These are phyloP conservation scores for Apiospora arundinis DNA, from an alignment of 2,329 filamentous ascomycete genomes.

Conservation along the genomic window DNA sequence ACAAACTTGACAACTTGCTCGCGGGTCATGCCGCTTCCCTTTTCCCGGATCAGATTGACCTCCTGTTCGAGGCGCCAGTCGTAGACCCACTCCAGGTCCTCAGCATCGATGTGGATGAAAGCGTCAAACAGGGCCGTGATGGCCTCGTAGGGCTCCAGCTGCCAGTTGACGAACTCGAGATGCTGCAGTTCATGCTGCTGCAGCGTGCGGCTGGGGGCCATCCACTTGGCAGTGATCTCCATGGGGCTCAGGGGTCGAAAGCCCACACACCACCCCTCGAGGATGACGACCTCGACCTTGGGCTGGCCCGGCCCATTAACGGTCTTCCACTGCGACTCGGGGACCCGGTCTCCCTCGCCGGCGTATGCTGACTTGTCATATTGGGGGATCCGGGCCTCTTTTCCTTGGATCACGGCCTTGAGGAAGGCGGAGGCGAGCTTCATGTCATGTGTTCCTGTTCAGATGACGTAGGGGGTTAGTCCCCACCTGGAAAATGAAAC, in stretches of 20 bases:
- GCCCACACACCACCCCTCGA: slow-evolving; percentile 92
- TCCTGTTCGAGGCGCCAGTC: slow-evolving; percentile 86
- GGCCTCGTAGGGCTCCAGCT: slow-evolving; percentile 58
- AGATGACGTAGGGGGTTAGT: slow-evolving; percentile 9
- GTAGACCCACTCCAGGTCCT: slow-evolving; percentile 78
- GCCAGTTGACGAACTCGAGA: slow-evolving; percentile 35
- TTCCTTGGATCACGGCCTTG: slow-evolving; percentile 56
- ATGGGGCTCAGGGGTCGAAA: slow-evolving; percentile 68
- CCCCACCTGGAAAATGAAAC: slow-evolving; percentile 7
- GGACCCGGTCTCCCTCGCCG: slow-evolving; percentile 78
- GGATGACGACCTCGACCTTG: slow-evolving; percentile 70
- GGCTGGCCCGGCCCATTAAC: slow-evolving; percentile 59
- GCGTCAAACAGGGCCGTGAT: slow-evolving; percentile 58
- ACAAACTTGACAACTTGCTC: slow-evolving; percentile 80
- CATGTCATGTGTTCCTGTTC: slow-evolving; percentile 71
- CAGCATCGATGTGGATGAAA: slow-evolving; percentile 70
- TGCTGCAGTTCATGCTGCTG: slow-evolving; percentile 49
- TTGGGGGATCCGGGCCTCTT: slow-evolving; percentile 65
- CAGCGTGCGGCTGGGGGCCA: slow-evolving; percentile 56
- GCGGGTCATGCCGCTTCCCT: slow-evolving; percentile 81
- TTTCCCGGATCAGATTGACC: slow-evolving; percentile 67
- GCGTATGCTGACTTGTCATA: slow-evolving; percentile 85
- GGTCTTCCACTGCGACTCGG: slow-evolving; percentile 64
- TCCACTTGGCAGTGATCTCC: slow-evolving; percentile 59
- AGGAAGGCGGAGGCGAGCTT: slow-evolving; percentile 69